These are phyloP conservation scores for Galeopsis tetrahit DNA, from an alignment of 257 asterid genomes.

Conservation along the genomic window DNA sequence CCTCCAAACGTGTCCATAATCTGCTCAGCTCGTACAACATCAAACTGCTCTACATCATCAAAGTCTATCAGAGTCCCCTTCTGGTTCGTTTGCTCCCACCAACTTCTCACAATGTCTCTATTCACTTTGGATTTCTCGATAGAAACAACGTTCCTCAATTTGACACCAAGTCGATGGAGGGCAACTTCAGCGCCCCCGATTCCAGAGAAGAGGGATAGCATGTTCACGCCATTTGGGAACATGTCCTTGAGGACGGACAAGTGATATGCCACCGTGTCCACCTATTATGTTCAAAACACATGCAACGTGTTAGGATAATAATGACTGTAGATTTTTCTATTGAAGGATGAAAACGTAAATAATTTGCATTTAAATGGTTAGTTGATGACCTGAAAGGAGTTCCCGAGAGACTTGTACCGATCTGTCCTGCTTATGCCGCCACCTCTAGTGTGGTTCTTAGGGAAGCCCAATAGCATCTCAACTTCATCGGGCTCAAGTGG, in stretches of 20 bases:
- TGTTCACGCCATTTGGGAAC: conserved; percentile 69
- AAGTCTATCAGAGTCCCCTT: conserved; percentile 55
- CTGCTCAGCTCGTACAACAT: conserved; percentile 44
- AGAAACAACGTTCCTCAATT: conserved; percentile 63
- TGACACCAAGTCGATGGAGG: conserved; percentile 78
- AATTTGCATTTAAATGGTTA: too few relatives aligned
- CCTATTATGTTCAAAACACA: conserved; percentile 40
- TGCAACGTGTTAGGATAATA: not conserved
- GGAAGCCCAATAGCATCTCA: conserved; percentile 81
- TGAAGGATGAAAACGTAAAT: not conserved
- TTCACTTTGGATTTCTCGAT: conserved; percentile 74
- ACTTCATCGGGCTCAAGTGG: conserved; percentile 88
- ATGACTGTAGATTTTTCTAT: not conserved
- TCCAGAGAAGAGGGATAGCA: conserved; percentile 85
- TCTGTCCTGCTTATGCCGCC: conserved; percentile 93
- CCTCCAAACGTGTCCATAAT: conserved; percentile 42
- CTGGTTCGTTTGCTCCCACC: conserved; percentile 96
- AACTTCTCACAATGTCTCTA: conserved; percentile 67
- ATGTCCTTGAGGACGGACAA: conserved; percentile 71
- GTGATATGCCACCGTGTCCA: conserved; percentile 91
- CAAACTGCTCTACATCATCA: conserved; percentile 60
- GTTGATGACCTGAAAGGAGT: conserved; percentile 78
- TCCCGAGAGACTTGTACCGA: conserved; percentile 80
- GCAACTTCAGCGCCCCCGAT: conserved; percentile 98
- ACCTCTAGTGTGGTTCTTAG: conserved; percentile 86